Evolutionary conservation across 805 yeast species (phyloP).

Genomic region (Metschnikowia peoriensis): DNA sequence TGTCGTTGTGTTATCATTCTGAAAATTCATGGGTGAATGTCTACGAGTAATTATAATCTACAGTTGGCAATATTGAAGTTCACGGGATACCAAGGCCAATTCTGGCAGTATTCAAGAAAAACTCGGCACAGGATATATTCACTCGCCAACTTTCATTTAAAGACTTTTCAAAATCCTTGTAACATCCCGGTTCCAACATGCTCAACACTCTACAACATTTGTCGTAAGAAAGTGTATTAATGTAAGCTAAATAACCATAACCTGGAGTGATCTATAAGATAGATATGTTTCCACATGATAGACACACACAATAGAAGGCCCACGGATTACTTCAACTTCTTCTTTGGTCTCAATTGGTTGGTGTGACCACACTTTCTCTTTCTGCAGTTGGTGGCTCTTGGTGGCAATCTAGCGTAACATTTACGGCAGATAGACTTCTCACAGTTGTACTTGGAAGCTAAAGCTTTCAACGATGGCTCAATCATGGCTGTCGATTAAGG

Average conservation of each 20-base stretch:
- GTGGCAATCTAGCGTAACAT: slow-evolving; percentile 99
- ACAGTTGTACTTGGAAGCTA: slow-evolving; percentile 99
- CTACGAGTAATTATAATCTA: background rate
- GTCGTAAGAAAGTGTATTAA: slow-evolving; percentile 18
- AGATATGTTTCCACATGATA: slow-evolving; percentile 9
- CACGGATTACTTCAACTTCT: slow-evolving; percentile 87
- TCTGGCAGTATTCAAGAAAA: background rate
- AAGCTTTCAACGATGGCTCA: slow-evolving; percentile 98
- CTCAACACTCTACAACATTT: slow-evolving; percentile 13
- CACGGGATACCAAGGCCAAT: background rate
- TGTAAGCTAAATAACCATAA: slow-evolving; percentile 18
- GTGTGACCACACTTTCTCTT: slow-evolving; percentile 99
- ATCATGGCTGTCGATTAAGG: slow-evolving; percentile 52
- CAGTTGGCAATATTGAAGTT: slow-evolving; percentile 1
- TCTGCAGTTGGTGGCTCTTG: slow-evolving; percentile 99
- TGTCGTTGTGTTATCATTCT: too few relatives aligned
- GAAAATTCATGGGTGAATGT: too few relatives aligned
- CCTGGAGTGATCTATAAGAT: slow-evolving; percentile 7
- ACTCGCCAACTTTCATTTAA: too few relatives aligned
- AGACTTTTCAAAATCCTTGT: background rate
- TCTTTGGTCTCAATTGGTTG: slow-evolving; percentile 99
- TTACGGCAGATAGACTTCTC: slow-evolving; percentile 99
- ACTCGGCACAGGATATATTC: too few relatives aligned
- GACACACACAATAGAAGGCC: slow-evolving; percentile 16
- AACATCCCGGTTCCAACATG: background rate